Base-by-base conservation (phyloP, 495 filamentous ascomycete genomes). In the Penicillium steckii region DNA sequence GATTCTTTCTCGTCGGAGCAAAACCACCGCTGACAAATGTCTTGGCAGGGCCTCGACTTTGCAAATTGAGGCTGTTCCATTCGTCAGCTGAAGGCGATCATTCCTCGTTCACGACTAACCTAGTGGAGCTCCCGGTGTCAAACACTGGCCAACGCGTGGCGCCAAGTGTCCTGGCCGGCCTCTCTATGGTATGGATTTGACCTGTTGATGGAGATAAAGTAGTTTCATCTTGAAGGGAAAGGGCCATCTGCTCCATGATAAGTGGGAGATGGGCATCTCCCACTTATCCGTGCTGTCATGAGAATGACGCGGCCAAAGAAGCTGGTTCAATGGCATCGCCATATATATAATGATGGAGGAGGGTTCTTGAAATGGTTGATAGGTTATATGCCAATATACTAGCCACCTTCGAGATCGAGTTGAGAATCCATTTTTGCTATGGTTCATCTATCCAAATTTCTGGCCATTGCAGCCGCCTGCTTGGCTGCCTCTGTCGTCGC, bases 401-500 rank as follows among this genome's bases (percentile, higher is more conserved):
- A n/a, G n/a, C n/a, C n/a, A n/a, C n/a, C n/a, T n/a, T n/a, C n/a
- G n/a, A n/a, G n/a, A n/a, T n/a, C n/a, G n/a, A 17, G 10, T 12
- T 22, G 38, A 12, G 13, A 7, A 23, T 12, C 9, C 19, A 21
- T 22, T 25, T 33, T 18, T 44, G 57, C 25, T 17, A 64, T 64
- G 57, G 57, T 64, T 19, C 57, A 60, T 21, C 40, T 72, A 35
- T 58, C 53, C 32, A 68, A 62, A 44, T 29, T 67, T 26, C 48
- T 72, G 15, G 44, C 62, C 9, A 56, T 69, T 10, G 64, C 58
- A 2, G 64, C 62, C 4, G 66, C 62, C 24, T 57, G 50, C 21
- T 19, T 60, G 19, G 57, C 48, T 19, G 55, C 65, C 9, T 51
- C 67, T 13, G 56, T 50, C 15, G 32, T 69, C 29, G 66, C 69